Evolutionary conservation across 2,329 filamentous ascomycete genomes (phyloP), one percentile per base, ranked within the genome.

Genomic region (Monosporascus sp.): DNA sequence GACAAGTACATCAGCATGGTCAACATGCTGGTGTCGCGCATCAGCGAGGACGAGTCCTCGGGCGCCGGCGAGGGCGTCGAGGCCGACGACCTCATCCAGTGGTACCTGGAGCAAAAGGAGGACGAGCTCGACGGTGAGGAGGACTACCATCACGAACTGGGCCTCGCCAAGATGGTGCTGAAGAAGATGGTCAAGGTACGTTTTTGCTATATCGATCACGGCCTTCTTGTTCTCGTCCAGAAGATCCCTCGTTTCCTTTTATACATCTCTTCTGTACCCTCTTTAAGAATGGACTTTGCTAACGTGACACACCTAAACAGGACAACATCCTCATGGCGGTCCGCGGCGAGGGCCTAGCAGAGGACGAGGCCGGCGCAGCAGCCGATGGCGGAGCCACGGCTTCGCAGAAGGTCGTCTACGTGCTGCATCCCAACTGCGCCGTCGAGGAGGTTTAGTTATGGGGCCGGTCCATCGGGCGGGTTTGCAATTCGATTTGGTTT

Each of bases 121-220:
- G 82, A 85, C 18, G 88, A 95, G 65, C 74, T 99, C 54, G 80
- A 88, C 37, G 87, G 77, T 42, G 86, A 95, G 69, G 90, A 96
- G 52, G 90, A 92, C 61, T 80, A 96, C 65, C 81, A 92, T 66
- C 76, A 74, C 17, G 91, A 97, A 54, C 55, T 65, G 57, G 56
- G 49, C 7, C 46, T 68, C 31, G 58, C 64, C n/a, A 68, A 67
- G 60, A 68, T 96, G 81, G 93, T 99, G 50, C 73, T 99, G 61
- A 96, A 89, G 80, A 87, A 90, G 71, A 95, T 97, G 87, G 88
- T 97, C 66, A 97, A 94, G 86, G 91, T 94, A 76, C 66, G 83
- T 18, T 27, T 36, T 8, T 48, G 11, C 47, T 39, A 42, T 22
- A 46, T 36, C 2, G 20, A 45, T 37, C 4, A 5, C 9, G 9